Conservation (phyloP, 805 yeast species). For the Cyberlindnera mycetangii region DNA sequence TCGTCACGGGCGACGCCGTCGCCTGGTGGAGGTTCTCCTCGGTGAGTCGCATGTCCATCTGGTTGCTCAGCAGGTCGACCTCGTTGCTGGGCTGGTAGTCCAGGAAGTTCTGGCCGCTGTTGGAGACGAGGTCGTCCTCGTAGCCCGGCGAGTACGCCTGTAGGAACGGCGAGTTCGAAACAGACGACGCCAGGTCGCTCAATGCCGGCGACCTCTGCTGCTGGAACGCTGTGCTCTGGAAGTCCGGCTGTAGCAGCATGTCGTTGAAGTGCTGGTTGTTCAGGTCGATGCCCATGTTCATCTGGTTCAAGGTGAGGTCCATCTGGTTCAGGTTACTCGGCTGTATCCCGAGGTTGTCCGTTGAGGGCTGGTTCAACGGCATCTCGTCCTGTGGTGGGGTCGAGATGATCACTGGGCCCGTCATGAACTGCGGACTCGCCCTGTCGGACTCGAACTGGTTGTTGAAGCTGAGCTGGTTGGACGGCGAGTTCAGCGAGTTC, state of each 20-base stretch:
- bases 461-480: conserved; percentile 2
- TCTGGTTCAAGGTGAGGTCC: background rate
- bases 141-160: conserved; percentile 19
- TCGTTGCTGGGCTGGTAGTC: conserved; percentile 1
- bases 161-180: conserved; percentile 25
- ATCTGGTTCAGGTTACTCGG: background rate
- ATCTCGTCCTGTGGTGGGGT: conserved; percentile 17
- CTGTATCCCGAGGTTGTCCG: too few relatives aligned
- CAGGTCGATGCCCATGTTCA: background rate
- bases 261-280: background rate
- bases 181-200: conserved; percentile 27
- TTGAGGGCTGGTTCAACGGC: background rate
- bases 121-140: conserved; percentile 18
- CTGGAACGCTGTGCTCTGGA: conserved; percentile 17
- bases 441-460: background rate
- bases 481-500: conserved; percentile 14
- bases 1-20: conserved; percentile 24
- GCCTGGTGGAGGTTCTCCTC: conserved; percentile 19
- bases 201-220: conserved; percentile 16
- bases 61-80: conserved; percentile 13
- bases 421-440: conserved; percentile 4
- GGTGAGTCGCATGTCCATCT: conserved; percentile 16
- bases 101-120: background rate
- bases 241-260: conserved; percentile 19
- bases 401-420: conserved; percentile 18